A percentile compares a stretch with the other conserved stretches of the same genome.
Evolutionary conservation across 306 rosid genomes (phyloP).

Genomic region (Trifolium fragiferum): DNA sequence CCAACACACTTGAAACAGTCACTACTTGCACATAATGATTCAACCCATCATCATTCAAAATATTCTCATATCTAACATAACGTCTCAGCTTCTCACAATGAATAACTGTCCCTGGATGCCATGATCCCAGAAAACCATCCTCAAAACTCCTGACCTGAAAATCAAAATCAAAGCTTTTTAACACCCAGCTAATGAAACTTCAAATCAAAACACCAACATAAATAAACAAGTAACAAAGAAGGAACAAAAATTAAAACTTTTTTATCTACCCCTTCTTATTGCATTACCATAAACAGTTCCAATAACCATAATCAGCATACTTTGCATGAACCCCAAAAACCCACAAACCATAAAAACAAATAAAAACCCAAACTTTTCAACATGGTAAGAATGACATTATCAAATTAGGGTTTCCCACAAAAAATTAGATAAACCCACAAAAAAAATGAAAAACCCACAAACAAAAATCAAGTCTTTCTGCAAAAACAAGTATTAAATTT

Average conservation of each 20-base stretch:
- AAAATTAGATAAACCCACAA: neutral
- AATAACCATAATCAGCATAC: conserved; percentile 5
- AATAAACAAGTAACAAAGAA: neutral
- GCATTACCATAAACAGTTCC: neutral
- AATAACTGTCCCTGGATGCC: conserved; percentile 73
- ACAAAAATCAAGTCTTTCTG: neutral
- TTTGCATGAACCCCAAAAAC: conserved; percentile 28
- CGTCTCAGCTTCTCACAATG: conserved; percentile 52
- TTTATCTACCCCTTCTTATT: neutral
- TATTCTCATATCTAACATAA: conserved; percentile 57
- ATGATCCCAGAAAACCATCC: conserved; percentile 82
- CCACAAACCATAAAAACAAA: neutral
- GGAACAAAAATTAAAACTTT: conserved; percentile 11
- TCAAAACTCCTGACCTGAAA: conserved; percentile 82
- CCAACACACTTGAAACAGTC: conserved; percentile 55
- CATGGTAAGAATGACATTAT: neutral
- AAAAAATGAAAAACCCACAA: neutral
- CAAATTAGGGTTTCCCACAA: neutral
- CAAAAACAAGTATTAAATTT: neutral
- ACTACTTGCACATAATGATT: conserved; percentile 50
- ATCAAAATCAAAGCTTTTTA: neutral
- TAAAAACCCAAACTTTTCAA: neutral
- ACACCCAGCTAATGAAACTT: neutral
- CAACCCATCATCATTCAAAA: conserved; percentile 51
- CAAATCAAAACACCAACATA: neutral